Conservation (phyloP, 805 yeast species). For the Kodamaea kakaduensis region DNA sequence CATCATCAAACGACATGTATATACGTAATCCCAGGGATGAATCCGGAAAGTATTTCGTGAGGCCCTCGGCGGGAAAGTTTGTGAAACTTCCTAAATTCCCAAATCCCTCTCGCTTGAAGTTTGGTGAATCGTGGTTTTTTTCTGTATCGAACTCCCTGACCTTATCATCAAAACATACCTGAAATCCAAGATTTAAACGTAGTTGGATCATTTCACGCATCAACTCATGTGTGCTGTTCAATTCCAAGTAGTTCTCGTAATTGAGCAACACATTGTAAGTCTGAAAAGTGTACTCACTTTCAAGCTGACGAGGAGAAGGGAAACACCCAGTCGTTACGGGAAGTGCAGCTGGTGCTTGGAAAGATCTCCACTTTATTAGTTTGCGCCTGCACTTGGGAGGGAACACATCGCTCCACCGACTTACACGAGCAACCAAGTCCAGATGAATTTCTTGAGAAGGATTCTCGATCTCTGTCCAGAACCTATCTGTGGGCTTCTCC, state of each 20-base stretch:
- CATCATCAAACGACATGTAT: slow-evolving; percentile 74
- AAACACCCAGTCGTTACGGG: slow-evolving; percentile 79
- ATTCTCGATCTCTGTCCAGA: slow-evolving; percentile 45
- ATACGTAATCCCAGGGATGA: slow-evolving; percentile 56
- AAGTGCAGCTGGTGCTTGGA: slow-evolving; percentile 88
- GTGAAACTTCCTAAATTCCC: slow-evolving; percentile 43
- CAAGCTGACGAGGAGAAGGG: slow-evolving; percentile 66
- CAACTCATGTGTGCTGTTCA: slow-evolving; percentile 51
- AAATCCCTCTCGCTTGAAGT: too few species aligned
- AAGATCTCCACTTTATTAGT: slow-evolving; percentile 86
- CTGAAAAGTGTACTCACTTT: slow-evolving; percentile 70
- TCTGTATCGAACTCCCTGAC: slow-evolving; percentile 65
- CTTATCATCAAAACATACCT: slow-evolving; percentile 71
- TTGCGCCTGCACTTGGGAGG: slow-evolving; percentile 66
- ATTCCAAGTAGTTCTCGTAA: slow-evolving; percentile 50
- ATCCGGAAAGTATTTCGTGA: slow-evolving; percentile 54
- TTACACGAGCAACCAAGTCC: slow-evolving; percentile 58
- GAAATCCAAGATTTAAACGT: slow-evolving; percentile 83
- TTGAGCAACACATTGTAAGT: slow-evolving; percentile 76
- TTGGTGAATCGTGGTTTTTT: slow-evolving; percentile 48
- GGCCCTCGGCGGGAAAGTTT: slow-evolving; percentile 43
- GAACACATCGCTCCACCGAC: slow-evolving; percentile 89
- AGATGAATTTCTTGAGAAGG: slow-evolving; percentile 68
- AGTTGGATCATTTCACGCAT: slow-evolving; percentile 84
- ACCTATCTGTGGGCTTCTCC: slow-evolving; percentile 11